A percentile compares a stretch with the other conserved stretches of the same genome.
Conservation (phyloP, 1,284 basidiomycete genomes). For the Cryptococcus floricola region DNA sequence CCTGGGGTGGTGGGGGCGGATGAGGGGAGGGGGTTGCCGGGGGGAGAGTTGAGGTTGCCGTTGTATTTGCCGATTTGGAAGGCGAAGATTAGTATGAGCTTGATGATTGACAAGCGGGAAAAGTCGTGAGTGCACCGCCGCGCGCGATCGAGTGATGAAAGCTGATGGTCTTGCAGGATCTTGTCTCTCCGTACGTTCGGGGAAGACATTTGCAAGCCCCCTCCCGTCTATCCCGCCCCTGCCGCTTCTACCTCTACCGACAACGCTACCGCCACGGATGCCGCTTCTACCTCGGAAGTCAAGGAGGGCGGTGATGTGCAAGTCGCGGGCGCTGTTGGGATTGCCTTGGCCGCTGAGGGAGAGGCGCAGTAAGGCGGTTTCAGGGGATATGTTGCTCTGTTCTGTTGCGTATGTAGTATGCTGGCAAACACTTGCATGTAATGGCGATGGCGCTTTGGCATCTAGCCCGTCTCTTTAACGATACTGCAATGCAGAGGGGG, state of each 20-base stretch:
- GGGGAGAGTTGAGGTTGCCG: constrained; percentile 61
- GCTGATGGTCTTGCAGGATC: constrained; percentile 20
- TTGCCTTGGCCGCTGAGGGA: background rate
- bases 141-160: background rate
- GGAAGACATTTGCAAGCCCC: constrained; percentile 41
- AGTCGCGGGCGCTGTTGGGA: constrained; percentile 19
- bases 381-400: background rate
- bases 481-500: no score
- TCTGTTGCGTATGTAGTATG: background rate
- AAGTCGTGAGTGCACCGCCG: constrained; percentile 64
- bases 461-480: no score
- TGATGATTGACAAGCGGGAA: constrained; percentile 92
- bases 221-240: constrained; percentile 18
- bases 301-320: constrained; percentile 12
- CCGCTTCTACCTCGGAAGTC: constrained; percentile 8
- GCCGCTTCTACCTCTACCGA: constrained; percentile 1
- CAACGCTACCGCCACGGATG: constrained; percentile 1
- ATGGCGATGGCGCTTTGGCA: background rate
- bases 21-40: constrained; percentile 60
- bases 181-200: constrained; percentile 45
- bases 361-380: background rate
- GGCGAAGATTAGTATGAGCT: constrained; percentile 72
- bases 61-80: constrained; percentile 86
- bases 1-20: constrained; percentile 57
- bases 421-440: background rate